Evolutionary conservation across 106 monocot species (phyloP), one percentile per base, ranked within the genome.

Genomic region (Apostasia shenzhenica): DNA sequence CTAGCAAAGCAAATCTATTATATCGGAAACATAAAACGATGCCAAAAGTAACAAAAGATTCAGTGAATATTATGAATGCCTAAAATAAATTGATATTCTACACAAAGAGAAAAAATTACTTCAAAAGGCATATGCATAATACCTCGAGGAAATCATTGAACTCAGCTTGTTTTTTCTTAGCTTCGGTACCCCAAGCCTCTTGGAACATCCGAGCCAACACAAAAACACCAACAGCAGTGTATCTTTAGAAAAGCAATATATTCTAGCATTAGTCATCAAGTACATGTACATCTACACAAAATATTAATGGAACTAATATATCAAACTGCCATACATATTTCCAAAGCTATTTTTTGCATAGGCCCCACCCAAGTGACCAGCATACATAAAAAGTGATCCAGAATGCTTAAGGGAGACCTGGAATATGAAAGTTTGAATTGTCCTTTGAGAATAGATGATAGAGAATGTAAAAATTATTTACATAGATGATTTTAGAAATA

Each of bases 291-390:
- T 59, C 9, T 56, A 55, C 39, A 46, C 53, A 73, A 54, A 61
- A 41, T 10, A 50, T 13, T 10, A 59, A 57, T 40, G 49, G 63
- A 60, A 63, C 48, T 65, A 10, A 45, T 65, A 40, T 70, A 44
- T 55, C 6, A 0, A 4, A 14, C 40, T 11, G 62, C 40, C 80
- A 64, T 82, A 99, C 99, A 99, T 74, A 73, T 99, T 99, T 57
- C 99, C 99, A 78, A 87, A 99, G 68, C 99, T 99, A 52, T 99
- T 99, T 63, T 99, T 99, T 14, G 99, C 99, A 87, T 99, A 99
- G 72, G 99, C 99, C 71, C 99, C 99, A 56, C 99, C 99, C 66
- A 83, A 74, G 80, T 93, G 85, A n/a, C 99, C 99, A n/a, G 99
- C 92, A 77, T 93, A 99, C 99, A 99, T 99, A 78, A 99, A 99